phyloP scores from a whole-genome alignment of 805 yeast species.

The Suhomyces canberraensis region DNA sequence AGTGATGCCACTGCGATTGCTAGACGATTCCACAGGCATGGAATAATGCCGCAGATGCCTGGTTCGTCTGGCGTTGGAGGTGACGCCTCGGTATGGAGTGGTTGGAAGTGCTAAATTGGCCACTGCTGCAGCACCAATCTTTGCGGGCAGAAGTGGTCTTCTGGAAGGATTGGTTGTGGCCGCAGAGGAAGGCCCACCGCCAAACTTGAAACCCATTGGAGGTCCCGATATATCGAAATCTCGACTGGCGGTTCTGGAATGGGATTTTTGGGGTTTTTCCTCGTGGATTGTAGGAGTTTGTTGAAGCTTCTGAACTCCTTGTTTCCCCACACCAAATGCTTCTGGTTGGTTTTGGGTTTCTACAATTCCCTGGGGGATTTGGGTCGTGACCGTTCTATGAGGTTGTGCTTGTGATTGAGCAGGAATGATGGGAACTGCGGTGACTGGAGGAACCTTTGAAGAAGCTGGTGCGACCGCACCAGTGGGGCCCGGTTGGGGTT shows the following conservation, averaged over 20 bases:
- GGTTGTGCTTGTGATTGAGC: constrained; percentile 6
- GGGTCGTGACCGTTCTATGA: constrained; percentile 2
- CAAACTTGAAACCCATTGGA: constrained; percentile 36
- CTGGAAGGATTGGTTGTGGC: constrained; percentile 11
- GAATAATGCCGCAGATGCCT: constrained; percentile 42
- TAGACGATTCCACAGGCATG: constrained; percentile 32
- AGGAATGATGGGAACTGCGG: constrained; percentile 8
- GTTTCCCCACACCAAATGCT: not conserved
- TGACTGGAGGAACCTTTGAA: not conserved
- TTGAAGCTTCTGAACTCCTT: not conserved
- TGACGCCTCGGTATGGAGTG: constrained; percentile 27
- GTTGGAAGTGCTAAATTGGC: constrained; percentile 43
- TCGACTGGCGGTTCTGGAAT: constrained; percentile 3
- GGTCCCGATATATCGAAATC: constrained; percentile 16
- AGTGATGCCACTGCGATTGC: not conserved
- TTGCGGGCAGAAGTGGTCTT: constrained; percentile 63
- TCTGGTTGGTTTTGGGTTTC: not conserved
- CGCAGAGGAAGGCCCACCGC: constrained; percentile 21
- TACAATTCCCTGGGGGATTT: not conserved
- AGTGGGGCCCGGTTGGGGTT: constrained; percentile 9
- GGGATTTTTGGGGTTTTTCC: not conserved
- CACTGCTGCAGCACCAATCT: constrained; percentile 70
- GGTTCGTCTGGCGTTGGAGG: constrained; percentile 9
- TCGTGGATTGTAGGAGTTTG: not conserved
- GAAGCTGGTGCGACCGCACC: not conserved